These are phyloP conservation scores for Tulasnella sp. DNA, from an alignment of 768 basidiomycete species.

Conservation along the genomic window DNA sequence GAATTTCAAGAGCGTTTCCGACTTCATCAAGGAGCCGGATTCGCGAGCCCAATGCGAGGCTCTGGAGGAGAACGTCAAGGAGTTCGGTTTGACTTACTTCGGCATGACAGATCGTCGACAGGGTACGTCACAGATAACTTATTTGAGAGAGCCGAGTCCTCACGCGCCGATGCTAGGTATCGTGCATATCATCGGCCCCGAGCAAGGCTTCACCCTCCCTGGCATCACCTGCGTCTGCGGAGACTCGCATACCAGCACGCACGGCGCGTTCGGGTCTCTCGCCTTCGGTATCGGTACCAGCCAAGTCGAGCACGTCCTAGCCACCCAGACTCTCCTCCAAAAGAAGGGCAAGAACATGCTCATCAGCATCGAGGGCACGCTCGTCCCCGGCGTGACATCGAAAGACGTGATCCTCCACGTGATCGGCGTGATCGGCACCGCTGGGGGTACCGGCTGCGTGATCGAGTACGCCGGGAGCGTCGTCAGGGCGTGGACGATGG, in stretches of 20 bases:
- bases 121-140: conserved; percentile 33
- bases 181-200: conserved; percentile 84
- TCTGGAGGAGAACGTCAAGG: conserved; percentile 81
- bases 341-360: conserved; percentile 88
- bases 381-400: conserved; percentile 70
- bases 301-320: conserved; percentile 89
- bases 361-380: conserved; percentile 72
- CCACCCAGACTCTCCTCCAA: conserved; percentile 81
- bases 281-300: conserved; percentile 92
- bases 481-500: conserved; percentile 77
- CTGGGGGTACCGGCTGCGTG: conserved; percentile 82
- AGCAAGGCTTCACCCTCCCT: conserved; percentile 83
- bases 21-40: conserved; percentile 76
- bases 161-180: conserved; percentile 38
- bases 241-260: conserved; percentile 89
- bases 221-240: conserved; percentile 81
- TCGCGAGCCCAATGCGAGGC: conserved; percentile 74
- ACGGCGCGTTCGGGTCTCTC: conserved; percentile 86
- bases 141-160: background rate
- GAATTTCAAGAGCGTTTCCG: conserved; percentile 54
- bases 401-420: conserved; percentile 88
- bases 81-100: conserved; percentile 86
- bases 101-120: conserved; percentile 83
- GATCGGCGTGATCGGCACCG: conserved; percentile 86
- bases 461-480: conserved; percentile 89